Evolutionary conservation across 768 basidiomycete genomes (phyloP).

Genomic region (Lenzites betulinus): DNA sequence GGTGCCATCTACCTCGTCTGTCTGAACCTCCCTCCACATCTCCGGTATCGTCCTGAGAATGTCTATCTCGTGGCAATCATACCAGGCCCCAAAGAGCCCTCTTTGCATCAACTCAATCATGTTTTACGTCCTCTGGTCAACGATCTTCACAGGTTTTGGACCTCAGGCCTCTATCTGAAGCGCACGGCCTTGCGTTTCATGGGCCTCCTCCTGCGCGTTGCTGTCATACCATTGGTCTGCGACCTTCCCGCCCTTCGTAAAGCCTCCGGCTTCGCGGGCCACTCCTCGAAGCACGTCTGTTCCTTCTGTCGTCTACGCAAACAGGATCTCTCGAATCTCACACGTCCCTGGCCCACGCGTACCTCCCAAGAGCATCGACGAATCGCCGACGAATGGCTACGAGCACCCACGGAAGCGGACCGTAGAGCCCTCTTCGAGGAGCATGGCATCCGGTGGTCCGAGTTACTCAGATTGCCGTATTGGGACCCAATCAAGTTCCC

Average conservation of each 20-base stretch:
- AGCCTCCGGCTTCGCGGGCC: constrained; percentile 27
- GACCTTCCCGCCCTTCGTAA: constrained; percentile 39
- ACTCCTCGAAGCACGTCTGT: constrained; percentile 27
- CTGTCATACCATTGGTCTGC: constrained; percentile 26
- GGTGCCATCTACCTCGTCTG: background rate
- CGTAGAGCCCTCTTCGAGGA: constrained; percentile 14
- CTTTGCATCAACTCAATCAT: constrained; percentile 25
- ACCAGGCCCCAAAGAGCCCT: constrained; percentile 31
- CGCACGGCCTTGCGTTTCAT: constrained; percentile 5
- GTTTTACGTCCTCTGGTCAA: constrained; percentile 25
- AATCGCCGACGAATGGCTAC: constrained; percentile 18
- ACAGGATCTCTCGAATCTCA: constrained; percentile 11
- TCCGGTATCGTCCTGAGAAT: constrained; percentile 37
- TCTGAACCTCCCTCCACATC: constrained; percentile 29
- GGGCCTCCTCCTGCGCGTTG: constrained; percentile 28
- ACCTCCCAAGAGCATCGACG: background rate
- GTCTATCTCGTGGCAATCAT: constrained; percentile 31
- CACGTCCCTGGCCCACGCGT: background rate
- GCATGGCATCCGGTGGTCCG: constrained; percentile 27
- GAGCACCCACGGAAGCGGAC: constrained; percentile 6
- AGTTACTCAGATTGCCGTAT: constrained; percentile 28
- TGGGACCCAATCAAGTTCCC: constrained; percentile 27
- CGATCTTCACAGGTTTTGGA: constrained; percentile 26
- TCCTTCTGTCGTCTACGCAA: constrained; percentile 30
- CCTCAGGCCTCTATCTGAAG: constrained; percentile 17